Percentiles rank a stretch among this genome's conserved stretches.
Conservation (phyloP, 345 rosid genomes). For the Gossypium longicalyx region DNA sequence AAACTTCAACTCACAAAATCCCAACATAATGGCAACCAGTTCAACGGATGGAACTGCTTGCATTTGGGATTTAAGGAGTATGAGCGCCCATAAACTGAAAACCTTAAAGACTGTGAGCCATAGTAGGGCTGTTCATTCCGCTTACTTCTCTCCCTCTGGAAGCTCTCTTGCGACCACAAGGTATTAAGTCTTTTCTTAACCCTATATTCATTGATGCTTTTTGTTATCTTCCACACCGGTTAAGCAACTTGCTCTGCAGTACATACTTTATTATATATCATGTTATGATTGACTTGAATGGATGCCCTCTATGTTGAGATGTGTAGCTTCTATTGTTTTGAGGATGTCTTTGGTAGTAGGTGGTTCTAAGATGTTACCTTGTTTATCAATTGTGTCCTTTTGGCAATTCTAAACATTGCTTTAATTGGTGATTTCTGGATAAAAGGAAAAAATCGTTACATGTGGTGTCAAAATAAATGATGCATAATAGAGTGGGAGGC, state of each 20-base stretch:
- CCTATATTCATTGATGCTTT: background rate
- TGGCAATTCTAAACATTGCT: background rate
- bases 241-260: background rate
- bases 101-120: slow-evolving; percentile 41
- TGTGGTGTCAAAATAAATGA: background rate
- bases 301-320: background rate
- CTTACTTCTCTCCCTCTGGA: slow-evolving; percentile 91
- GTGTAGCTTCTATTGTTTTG: background rate
- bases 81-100: slow-evolving; percentile 33
- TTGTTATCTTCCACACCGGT: background rate
- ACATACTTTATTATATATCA: background rate
- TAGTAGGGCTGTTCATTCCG: slow-evolving; percentile 60
- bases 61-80: slow-evolving; percentile 79
- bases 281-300: background rate
- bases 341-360: background rate
- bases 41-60: slow-evolving; percentile 74
- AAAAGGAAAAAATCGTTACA: background rate
- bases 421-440: background rate
- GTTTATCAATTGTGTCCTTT: background rate
- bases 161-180: slow-evolving; percentile 69
- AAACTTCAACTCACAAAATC: slow-evolving; percentile 59
- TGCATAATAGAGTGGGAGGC: too few species aligned
- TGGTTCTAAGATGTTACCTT: background rate
- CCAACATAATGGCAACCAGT: slow-evolving; percentile 68
- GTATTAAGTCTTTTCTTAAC: background rate